phyloP scores from a whole-genome alignment of 441 rosid genomes.

The Lepidium campestre region DNA sequence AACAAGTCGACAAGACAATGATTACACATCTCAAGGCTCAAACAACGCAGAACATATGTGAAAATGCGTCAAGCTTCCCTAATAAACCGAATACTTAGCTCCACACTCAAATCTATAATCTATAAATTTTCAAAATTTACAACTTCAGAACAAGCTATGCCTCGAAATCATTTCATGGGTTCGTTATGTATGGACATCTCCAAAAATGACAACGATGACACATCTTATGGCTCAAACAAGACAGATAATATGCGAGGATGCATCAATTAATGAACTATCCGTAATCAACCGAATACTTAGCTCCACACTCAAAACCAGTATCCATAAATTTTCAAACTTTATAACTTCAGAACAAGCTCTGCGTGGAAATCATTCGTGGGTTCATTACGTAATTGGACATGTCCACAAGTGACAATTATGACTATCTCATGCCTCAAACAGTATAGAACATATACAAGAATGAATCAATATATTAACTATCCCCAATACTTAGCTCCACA shows the following conservation, averaged over 20 bases:
- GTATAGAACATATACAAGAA: neutral
- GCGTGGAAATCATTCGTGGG: constrained; percentile 68
- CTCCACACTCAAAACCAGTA: neutral
- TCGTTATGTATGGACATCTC: constrained; percentile 49
- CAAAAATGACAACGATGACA: neutral
- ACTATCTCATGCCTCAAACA: neutral
- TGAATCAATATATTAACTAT: neutral
- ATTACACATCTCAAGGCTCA: neutral
- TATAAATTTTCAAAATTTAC: neutral
- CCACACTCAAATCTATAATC: neutral
- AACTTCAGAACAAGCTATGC: constrained; percentile 60
- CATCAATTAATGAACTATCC: neutral
- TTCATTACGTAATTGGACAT: constrained; percentile 67
- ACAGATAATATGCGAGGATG: neutral
- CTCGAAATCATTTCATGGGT: constrained; percentile 65
- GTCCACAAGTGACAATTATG: neutral
- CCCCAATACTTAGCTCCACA: neutral
- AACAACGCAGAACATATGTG: neutral
- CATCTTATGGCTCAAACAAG: neutral
- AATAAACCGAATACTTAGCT: neutral
- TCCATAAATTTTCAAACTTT: neutral
- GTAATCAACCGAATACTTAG: neutral
- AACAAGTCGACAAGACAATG: neutral
- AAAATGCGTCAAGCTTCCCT: neutral
- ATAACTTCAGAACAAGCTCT: constrained; percentile 61